phyloP scores from a whole-genome alignment of 2,329 filamentous ascomycete species.

The Pseudopyricularia cyperi region DNA sequence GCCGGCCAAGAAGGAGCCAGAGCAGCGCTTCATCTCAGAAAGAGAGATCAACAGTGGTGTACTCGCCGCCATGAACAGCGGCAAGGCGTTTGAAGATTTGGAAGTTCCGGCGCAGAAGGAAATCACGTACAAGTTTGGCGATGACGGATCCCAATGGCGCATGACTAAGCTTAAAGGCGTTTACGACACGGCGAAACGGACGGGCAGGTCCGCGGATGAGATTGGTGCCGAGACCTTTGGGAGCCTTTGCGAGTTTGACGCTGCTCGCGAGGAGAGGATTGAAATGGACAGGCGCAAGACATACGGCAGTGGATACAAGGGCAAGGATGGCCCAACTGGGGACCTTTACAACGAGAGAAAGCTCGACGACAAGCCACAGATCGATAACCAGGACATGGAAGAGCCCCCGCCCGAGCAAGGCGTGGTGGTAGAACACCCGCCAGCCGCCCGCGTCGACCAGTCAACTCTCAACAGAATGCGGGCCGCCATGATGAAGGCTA shows the following conservation, averaged over 20 bases:
- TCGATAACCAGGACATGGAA: not conserved
- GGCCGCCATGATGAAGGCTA: conserved; percentile 92
- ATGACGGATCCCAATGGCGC: conserved; percentile 82
- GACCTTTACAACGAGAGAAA: conserved; percentile 67
- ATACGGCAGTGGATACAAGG: conserved; percentile 75
- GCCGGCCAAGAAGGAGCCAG: conserved; percentile 23
- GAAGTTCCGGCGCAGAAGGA: conserved; percentile 42
- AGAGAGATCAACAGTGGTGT: conserved; percentile 66
- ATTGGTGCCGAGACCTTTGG: conserved; percentile 75
- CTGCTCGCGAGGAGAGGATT: conserved; percentile 83
- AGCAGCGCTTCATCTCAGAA: conserved; percentile 59
- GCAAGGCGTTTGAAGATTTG: conserved; percentile 36
- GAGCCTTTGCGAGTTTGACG: conserved; percentile 72
- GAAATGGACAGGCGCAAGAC: conserved; percentile 72
- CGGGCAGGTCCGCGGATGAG: conserved; percentile 61
- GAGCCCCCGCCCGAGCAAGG: conserved; percentile 33
- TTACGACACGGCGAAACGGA: conserved; percentile 67
- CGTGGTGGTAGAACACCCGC: conserved; percentile 34
- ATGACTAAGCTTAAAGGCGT: conserved; percentile 90
- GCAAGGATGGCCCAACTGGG: conserved; percentile 76
- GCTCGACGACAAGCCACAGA: conserved; percentile 15
- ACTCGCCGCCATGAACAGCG: conserved; percentile 47
- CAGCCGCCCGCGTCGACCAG: conserved; percentile 50
- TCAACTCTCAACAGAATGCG: conserved; percentile 79
- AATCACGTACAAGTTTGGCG: conserved; percentile 71